Percentiles rank a stretch among this genome's conserved stretches.
These are phyloP conservation scores for Moricandia arvensis DNA, from an alignment of 345 rosid genomes.

Conservation along the genomic window DNA sequence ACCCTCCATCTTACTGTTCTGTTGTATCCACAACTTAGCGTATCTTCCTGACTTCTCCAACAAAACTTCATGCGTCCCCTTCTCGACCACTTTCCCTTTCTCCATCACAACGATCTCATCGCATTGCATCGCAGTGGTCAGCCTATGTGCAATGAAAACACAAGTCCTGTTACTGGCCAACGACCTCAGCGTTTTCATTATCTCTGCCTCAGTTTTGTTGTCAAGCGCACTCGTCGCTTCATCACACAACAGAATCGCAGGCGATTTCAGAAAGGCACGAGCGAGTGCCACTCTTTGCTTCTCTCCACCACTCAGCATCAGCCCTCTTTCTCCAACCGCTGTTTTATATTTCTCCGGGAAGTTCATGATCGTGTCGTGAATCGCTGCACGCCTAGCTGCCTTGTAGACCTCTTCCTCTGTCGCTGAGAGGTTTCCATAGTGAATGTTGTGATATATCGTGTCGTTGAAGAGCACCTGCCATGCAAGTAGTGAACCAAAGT, in stretches of 20 bases:
- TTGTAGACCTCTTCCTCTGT: conserved; percentile 81
- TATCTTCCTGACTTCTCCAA: conserved; percentile 71
- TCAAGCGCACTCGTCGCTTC: conserved; percentile 97
- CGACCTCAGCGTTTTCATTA: conserved; percentile 73
- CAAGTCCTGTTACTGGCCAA: conserved; percentile 79
- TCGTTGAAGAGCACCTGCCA: conserved; percentile 90
- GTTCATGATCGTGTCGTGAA: conserved; percentile 81
- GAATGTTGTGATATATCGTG: conserved; percentile 91
- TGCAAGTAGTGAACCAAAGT: not conserved
- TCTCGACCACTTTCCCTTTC: conserved; percentile 83
- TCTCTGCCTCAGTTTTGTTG: conserved; percentile 93
- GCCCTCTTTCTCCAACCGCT: conserved; percentile 90
- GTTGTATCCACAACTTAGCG: conserved; percentile 86
- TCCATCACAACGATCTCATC: conserved; percentile 96
- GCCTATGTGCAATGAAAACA: conserved; percentile 86
- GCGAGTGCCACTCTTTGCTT: conserved; percentile 97
- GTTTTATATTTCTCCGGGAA: conserved; percentile 85
- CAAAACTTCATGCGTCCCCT: conserved; percentile 76
- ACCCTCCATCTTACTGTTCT: conserved; percentile 51
- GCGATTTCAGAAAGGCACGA: conserved; percentile 85
- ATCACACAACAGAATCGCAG: conserved; percentile 80
- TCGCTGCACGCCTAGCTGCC: conserved; percentile 82
- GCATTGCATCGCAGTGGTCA: conserved; percentile 98
- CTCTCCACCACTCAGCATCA: conserved; percentile 97
- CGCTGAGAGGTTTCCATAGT: conserved; percentile 84